Evolutionary conservation across 345 rosid species (phyloP).

Genomic region (Hibiscus mutabilis): DNA sequence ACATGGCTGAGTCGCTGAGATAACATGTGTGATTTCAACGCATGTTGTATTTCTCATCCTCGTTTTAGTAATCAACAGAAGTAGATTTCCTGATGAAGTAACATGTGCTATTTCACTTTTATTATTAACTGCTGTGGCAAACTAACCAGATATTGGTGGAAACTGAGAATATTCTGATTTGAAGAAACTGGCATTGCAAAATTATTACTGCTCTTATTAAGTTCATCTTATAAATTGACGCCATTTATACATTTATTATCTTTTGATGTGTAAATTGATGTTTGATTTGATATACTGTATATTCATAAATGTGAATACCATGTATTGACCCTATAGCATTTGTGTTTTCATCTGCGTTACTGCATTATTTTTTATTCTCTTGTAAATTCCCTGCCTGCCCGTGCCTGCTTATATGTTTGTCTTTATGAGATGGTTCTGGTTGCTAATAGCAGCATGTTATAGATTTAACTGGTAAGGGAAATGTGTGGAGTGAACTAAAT

Average conservation of each 20-base stretch:
- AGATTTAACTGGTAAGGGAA: not conserved
- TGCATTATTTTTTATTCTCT: not conserved
- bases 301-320: not conserved
- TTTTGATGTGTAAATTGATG: not conserved
- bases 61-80: conserved; percentile 3
- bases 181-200: not conserved
- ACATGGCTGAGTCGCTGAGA: conserved; percentile 15
- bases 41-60: not conserved
- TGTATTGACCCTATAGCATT: not conserved
- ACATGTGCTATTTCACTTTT: not conserved
- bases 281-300: not conserved
- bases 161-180: not conserved
- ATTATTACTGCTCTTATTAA: not conserved
- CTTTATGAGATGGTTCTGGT: not conserved
- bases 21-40: not conserved
- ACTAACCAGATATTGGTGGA: conserved; percentile 12
- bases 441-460: not conserved
- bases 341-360: not conserved
- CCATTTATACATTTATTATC: not conserved
- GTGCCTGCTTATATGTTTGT: not conserved
- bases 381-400: not conserved
- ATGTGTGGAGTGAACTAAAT: not conserved
- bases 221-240: not conserved
- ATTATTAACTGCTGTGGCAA: conserved; percentile 1
- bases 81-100: conserved; percentile 15